A percentile compares a stretch with the other conserved stretches of the same genome.
phyloP scores from a whole-genome alignment of 108 stramenopile species.

The Cylindrotheca closterium region DNA sequence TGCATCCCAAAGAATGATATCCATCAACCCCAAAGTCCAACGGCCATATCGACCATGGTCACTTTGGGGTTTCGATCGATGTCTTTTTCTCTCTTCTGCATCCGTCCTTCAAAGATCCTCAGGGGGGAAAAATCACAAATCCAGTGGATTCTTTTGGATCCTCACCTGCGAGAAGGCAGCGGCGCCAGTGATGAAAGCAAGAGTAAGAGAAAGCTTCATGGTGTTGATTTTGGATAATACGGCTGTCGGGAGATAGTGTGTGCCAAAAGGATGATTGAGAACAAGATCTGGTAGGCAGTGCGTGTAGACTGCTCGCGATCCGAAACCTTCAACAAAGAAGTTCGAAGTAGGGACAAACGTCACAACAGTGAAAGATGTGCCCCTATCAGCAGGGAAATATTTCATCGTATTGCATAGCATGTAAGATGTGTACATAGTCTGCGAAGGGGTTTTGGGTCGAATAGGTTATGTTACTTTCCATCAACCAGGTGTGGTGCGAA shows the following conservation, averaged over 20 bases:
- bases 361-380: too few species aligned
- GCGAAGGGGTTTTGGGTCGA: too few species aligned
- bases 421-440: too few species aligned
- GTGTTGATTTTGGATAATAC: slow-evolving; percentile 20
- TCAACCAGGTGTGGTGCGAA: too few species aligned
- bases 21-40: background rate
- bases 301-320: slow-evolving; percentile 16
- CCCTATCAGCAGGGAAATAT: too few species aligned
- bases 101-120: too few species aligned
- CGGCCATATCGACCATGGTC: background rate
- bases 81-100: too few species aligned
- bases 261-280: background rate
- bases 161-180: slow-evolving; percentile 68
- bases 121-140: too few species aligned
- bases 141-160: too few species aligned
- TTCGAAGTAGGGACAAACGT: background rate
- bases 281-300: background rate
- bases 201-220: slow-evolving; percentile 59
- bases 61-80: background rate
- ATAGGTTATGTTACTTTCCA: too few species aligned
- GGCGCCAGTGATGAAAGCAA: slow-evolving; percentile 43
- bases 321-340: slow-evolving; percentile 21
- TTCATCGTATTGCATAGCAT: too few species aligned
- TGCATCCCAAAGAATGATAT: background rate
- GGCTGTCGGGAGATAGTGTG: slow-evolving; percentile 2